Base-by-base conservation (phyloP, 345 rosid genomes). In the Eutrema heterophyllum region DNA sequence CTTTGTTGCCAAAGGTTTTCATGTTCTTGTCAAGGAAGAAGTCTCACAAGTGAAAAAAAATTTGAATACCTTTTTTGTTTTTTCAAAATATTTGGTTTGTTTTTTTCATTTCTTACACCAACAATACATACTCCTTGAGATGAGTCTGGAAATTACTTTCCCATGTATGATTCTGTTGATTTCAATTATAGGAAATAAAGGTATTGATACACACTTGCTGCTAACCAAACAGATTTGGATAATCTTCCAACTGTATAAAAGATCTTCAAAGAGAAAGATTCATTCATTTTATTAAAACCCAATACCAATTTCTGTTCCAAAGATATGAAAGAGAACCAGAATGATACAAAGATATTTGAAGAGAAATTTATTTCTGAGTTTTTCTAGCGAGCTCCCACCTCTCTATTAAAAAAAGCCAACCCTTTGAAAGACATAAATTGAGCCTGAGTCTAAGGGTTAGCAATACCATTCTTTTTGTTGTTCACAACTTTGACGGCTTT, bases 401-500 rank as follows among this genome's bases (percentile, higher is more conserved):
- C 51, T 46, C 72, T 15, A 68, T 40, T 65, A 32, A 35, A 39
- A 21, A 15, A 51, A 44, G 71, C 77, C 39, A 60, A 60, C 79
- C 70, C 64, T 21, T 66, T 57, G 13, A 32, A 32, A 54, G 70
- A 69, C 59, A 59, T 46, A 18, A 45, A 69, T 45, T 53, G 52
- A 76, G 71, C 38, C 32, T 36, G 74, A 38, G 46, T 70, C 15
- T 35, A 73, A 32, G 71, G 66, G 44, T 76, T 50, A 26, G 66
- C 71, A 70, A 15, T 77, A 64, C 67, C 61, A 64, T 5, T 46
- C 26, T 48, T 65, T 18, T 15, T 54, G 46, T 71, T 21, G 73
- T 50, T 95, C 87, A 95, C 87, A 95, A 66, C 90, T 92, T 95
- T 2, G 99, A 75, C 10, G 89, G 96, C 85, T 90, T 95, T 0